Conservation (phyloP, 2,329 filamentous ascomycete species). For the Neonectria neomacrospora region DNA sequence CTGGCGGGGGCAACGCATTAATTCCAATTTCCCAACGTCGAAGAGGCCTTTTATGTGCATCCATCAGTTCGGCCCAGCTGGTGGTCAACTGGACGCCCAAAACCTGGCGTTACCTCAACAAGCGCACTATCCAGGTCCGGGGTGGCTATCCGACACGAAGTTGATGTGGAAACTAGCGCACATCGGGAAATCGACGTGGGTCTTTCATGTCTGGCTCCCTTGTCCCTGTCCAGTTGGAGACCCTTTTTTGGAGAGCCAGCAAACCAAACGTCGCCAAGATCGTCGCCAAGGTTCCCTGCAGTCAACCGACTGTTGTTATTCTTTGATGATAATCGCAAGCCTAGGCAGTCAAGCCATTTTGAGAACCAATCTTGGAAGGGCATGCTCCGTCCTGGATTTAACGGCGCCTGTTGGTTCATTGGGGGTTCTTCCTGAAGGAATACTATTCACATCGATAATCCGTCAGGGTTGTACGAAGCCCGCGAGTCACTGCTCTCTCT, state of each 20-base stretch:
- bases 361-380: neutral
- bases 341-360: neutral
- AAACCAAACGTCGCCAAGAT: slow-evolving; percentile 20
- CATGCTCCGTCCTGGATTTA: neutral
- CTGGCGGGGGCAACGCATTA: slow-evolving; percentile 20
- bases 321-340: neutral
- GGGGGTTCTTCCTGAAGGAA: neutral
- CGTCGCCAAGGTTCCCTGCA: slow-evolving; percentile 20
- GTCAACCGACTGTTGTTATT: neutral
- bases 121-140: slow-evolving; percentile 13
- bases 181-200: slow-evolving; percentile 20
- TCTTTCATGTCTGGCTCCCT: slow-evolving; percentile 5
- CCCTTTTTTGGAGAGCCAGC: slow-evolving; percentile 13
- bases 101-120: slow-evolving; percentile 2
- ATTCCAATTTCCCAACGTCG: slow-evolving; percentile 26
- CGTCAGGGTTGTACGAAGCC: slow-evolving; percentile 4
- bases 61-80: slow-evolving; percentile 1
- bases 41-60: slow-evolving; percentile 10
- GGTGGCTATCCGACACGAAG: slow-evolving; percentile 15
- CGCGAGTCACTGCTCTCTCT: slow-evolving; percentile 4
- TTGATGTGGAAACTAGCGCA: slow-evolving; percentile 13
- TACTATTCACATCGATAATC: neutral
- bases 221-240: slow-evolving; percentile 10
- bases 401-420: neutral
- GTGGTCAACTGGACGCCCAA: slow-evolving; percentile 2